phyloP scores from a whole-genome alignment of 2,329 filamentous ascomycete genomes.

The Phialophora tarda region DNA sequence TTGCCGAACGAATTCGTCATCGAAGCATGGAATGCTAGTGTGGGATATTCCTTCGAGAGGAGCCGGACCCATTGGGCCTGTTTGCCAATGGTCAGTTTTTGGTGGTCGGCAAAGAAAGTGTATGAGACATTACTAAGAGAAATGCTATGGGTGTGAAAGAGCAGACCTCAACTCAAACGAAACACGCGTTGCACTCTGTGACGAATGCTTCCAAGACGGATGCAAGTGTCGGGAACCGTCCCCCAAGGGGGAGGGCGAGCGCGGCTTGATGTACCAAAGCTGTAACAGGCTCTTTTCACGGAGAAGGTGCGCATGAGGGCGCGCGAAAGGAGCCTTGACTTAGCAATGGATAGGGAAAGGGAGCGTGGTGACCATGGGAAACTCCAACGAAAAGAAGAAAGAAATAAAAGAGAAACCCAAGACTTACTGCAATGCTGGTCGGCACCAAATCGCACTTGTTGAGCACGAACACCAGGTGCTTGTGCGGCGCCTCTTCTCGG shows the following conservation, averaged over 20 bases:
- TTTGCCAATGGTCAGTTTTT: constrained; percentile 47
- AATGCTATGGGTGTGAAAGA: constrained; percentile 70
- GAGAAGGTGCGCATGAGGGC: constrained; percentile 58
- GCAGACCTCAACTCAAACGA: constrained; percentile 96
- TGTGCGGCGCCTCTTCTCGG: constrained; percentile 89
- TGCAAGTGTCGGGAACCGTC: constrained; percentile 49
- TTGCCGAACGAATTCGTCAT: constrained; percentile 98
- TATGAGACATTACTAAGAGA: constrained; percentile 99
- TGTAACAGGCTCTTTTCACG: constrained; percentile 97
- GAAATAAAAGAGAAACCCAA: constrained; percentile 6
- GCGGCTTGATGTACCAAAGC: constrained; percentile 91
- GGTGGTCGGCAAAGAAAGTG: constrained; percentile 52
- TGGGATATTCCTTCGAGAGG: constrained; percentile 89
- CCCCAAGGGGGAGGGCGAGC: constrained; percentile 60
- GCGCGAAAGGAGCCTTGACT: constrained; percentile 81
- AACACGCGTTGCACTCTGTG: constrained; percentile 78
- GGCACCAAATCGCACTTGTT: constrained; percentile 95
- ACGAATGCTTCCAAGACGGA: constrained; percentile 82
- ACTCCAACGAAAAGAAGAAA: neutral
- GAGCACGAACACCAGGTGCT: constrained; percentile 86
- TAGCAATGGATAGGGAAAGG: constrained; percentile 65
- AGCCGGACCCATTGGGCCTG: constrained; percentile 92
- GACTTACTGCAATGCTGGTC: constrained; percentile 91
- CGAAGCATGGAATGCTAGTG: constrained; percentile 89
- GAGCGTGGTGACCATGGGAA: neutral